Evolutionary conservation across 1,284 basidiomycete species (phyloP).

Genomic region (Ganoderma sp.): DNA sequence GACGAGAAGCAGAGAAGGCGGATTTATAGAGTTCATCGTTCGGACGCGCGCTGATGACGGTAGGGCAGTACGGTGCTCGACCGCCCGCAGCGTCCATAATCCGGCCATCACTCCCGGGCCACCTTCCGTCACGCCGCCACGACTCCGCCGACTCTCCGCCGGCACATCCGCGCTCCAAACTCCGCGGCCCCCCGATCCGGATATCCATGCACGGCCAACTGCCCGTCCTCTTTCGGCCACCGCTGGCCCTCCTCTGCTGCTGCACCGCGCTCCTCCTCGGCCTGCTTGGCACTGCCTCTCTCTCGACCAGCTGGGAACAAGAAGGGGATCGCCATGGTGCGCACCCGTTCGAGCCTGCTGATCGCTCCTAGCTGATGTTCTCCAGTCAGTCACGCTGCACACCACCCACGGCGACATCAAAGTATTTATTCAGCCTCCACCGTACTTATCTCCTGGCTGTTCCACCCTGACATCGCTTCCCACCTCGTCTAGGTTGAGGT

Average conservation of each 20-base stretch:
- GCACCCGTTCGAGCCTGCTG: slow-evolving; percentile 8
- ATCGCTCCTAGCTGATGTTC: slow-evolving; percentile 20
- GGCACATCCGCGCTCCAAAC: slow-evolving; percentile 8
- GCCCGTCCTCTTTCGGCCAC: neutral
- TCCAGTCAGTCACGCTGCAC: slow-evolving; percentile 92
- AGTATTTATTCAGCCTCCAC: slow-evolving; percentile 54
- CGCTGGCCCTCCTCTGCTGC: neutral
- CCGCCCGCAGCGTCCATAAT: slow-evolving; percentile 11
- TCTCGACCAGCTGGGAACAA: neutral
- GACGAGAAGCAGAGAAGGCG: slow-evolving; percentile 26
- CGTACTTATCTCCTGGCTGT: slow-evolving; percentile 24
- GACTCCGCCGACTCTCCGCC: slow-evolving; percentile 12
- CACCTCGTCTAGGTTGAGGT: slow-evolving; percentile 78
- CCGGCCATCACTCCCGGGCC: slow-evolving; percentile 17
- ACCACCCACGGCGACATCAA: slow-evolving; percentile 95
- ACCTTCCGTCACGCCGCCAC: slow-evolving; percentile 10
- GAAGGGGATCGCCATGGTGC: slow-evolving; percentile 26
- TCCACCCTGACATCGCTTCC: slow-evolving; percentile 13
- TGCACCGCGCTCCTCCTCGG: neutral
- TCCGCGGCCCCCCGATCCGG: slow-evolving; percentile 12
- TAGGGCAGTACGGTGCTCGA: slow-evolving; percentile 27
- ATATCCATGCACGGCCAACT: slow-evolving; percentile 1
- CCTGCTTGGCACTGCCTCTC: neutral
- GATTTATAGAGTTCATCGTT: slow-evolving; percentile 35
- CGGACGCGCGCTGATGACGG: slow-evolving; percentile 32